Evolutionary conservation across 2,329 filamentous ascomycete species (phyloP).

Genomic region (Colletotrichum sp.): DNA sequence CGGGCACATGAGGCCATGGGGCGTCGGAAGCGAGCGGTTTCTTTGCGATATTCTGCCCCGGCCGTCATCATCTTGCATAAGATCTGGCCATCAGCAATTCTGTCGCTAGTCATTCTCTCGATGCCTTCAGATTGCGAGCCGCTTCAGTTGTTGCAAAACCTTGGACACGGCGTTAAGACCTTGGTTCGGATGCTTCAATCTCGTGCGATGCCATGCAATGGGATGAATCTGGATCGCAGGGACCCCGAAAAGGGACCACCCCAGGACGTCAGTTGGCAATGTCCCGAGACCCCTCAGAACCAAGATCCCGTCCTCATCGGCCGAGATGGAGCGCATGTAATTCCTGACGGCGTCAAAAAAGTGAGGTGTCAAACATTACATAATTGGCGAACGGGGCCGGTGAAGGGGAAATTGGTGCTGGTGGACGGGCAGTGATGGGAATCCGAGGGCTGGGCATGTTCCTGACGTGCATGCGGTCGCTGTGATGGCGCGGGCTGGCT

Average conservation of each 20-base stretch:
- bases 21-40: constrained; percentile 11
- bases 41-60: background rate
- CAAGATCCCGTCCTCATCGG: background rate
- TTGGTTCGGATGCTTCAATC: background rate
- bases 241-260: background rate
- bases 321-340: background rate
- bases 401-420: background rate
- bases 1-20: background rate
- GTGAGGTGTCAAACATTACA: background rate
- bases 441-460: too few species aligned
- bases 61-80: background rate
- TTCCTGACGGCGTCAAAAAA: constrained; percentile 1
- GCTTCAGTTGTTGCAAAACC: background rate
- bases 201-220: background rate
- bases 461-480: too few species aligned
- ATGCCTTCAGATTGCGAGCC: background rate
- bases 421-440: background rate
- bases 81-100: background rate
- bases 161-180: background rate
- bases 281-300: background rate
- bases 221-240: background rate
- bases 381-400: background rate
- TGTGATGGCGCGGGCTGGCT: background rate
- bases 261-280: background rate
- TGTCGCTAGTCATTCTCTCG: background rate